Conservation (phyloP, 2,329 filamentous ascomycete genomes). For the Fusarium sp. region DNA sequence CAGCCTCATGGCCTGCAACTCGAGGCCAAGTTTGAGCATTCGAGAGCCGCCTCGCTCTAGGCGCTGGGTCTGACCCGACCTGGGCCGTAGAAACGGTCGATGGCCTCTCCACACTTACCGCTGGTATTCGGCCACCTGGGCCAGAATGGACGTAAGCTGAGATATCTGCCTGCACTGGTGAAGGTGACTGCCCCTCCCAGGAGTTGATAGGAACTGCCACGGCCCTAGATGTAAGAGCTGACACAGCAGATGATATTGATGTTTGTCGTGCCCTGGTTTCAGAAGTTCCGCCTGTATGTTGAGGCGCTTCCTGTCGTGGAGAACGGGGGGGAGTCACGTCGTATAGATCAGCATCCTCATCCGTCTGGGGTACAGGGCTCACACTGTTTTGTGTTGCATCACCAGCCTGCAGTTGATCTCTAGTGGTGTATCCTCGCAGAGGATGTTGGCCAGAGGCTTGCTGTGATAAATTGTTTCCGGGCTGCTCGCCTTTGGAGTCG, state of each 20-base stretch:
- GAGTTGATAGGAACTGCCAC: conserved; percentile 23
- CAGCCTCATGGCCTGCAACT: conserved; percentile 39
- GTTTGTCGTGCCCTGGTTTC: conserved; percentile 12
- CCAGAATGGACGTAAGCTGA: conserved; percentile 1
- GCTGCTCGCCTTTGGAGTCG: conserved; percentile 14
- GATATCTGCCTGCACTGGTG: conserved; percentile 8
- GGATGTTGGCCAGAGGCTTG: conserved; percentile 46
- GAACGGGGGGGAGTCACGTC: conserved; percentile 58
- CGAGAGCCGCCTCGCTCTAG: conserved; percentile 44
- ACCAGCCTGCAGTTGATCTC: conserved; percentile 37
- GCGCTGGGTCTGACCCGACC: conserved; percentile 18
- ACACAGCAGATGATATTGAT: conserved; percentile 29
- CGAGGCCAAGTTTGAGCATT: conserved; percentile 60
- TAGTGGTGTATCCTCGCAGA: conserved; percentile 48
- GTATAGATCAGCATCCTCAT: conserved; percentile 56
- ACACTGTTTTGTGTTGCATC: conserved; percentile 45
- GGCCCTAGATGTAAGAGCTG: conserved; percentile 11
- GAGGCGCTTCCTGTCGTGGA: conserved; percentile 40
- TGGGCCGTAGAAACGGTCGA: conserved; percentile 34
- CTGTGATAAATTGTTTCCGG: conserved; percentile 8
- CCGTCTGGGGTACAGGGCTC: conserved; percentile 42
- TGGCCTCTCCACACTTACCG: conserved; percentile 45
- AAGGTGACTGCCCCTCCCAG: not conserved
- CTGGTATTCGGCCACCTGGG: conserved; percentile 32
- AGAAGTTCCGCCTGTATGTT: not conserved